Base-by-base conservation (phyloP, 805 yeast genomes). In the Candida krabiensis region DNA sequence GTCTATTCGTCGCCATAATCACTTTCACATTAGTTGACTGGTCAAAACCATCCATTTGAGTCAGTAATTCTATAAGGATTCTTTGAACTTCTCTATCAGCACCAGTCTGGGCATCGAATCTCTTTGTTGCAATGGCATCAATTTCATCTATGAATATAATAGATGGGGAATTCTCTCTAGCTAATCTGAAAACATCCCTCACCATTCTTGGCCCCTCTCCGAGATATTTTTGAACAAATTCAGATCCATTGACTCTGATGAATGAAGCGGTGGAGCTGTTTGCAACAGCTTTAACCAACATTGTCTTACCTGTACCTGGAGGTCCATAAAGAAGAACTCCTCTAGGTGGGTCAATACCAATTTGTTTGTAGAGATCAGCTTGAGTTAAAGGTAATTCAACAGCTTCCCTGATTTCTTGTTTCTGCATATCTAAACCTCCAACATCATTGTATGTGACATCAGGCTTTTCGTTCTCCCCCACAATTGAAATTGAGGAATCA, bases 191-290 rank as follows among this genome's bases (percentile, higher is more conserved):
- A 24, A 93, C 98, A 63, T 93, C 99, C 64, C 99, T 83, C 24
- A 93, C 99, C 98, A 93, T 93, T 70, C 99, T 79, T 44, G 99
- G 98, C 57, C 99, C 99, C 71, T 93, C 99, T 63, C 99, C 99
- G 38, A 93, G 75, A 64, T 93, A 93, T 66, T 93, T 93, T 63
- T 93, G 99, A 39, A 93, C 99, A 58, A 93, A 93, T 64, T 93
- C 99, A 1, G 98, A 91, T 46, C 99, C 99, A 53, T 88, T 93
- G 21, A 93, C 96, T 63, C 98, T 86, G 52, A 93, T 93, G 56
- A 93, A 93, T 4, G 96, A 76, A 2, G 99, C 99, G 1, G 96
- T 86, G 3, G 98, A 84, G 40, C 91, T 81, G 66, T 93, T 91
- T 9, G 99, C 99, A 32, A 93, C 99, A 0, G 99, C 99, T 66